These are phyloP conservation scores for Nakaseomyces uthaithaninus DNA, from an alignment of 1,139 yeast species.

Conservation along the genomic window DNA sequence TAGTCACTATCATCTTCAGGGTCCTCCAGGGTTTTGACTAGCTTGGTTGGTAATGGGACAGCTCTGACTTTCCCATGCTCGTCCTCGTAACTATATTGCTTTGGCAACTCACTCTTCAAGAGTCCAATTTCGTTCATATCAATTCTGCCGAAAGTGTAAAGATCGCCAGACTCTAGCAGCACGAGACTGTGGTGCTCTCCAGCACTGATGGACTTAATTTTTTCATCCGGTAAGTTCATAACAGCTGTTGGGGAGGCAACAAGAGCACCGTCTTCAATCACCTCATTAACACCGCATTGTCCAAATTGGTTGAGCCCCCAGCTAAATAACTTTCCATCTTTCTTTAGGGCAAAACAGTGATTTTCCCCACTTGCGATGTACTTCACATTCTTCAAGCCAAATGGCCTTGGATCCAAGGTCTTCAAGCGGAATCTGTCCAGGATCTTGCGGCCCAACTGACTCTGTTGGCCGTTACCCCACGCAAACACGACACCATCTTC, in stretches of 20 bases:
- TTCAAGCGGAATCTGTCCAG: conserved; percentile 66
- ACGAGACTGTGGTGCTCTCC: conserved; percentile 95
- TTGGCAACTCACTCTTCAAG: conserved; percentile 51
- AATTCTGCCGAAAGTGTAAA: conserved; percentile 81
- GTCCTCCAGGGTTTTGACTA: conserved; percentile 40
- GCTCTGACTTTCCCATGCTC: conserved; percentile 75
- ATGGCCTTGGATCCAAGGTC: conserved; percentile 59
- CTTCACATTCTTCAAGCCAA: conserved; percentile 68
- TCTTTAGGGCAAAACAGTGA: conserved; percentile 87
- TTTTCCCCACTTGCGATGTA: conserved; percentile 89
- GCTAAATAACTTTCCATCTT: conserved; percentile 58
- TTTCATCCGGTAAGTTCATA: conserved; percentile 47
- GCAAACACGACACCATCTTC: conserved; percentile 80
- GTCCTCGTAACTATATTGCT: conserved; percentile 58
- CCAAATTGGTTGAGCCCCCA: conserved; percentile 98
- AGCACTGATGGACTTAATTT: conserved; percentile 58
- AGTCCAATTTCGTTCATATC: conserved; percentile 93
- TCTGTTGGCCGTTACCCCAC: conserved; percentile 96
- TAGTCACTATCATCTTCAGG: conserved; percentile 2
- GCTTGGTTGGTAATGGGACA: conserved; percentile 75
- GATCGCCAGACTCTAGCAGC: conserved; percentile 58
- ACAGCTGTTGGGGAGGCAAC: conserved; percentile 67
- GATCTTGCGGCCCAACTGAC: conserved; percentile 79
- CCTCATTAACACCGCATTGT: conserved; percentile 75
- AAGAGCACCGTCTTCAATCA: conserved; percentile 73